Conservation (phyloP, 257 asterid genomes). For the Linderniella brevidens region DNA sequence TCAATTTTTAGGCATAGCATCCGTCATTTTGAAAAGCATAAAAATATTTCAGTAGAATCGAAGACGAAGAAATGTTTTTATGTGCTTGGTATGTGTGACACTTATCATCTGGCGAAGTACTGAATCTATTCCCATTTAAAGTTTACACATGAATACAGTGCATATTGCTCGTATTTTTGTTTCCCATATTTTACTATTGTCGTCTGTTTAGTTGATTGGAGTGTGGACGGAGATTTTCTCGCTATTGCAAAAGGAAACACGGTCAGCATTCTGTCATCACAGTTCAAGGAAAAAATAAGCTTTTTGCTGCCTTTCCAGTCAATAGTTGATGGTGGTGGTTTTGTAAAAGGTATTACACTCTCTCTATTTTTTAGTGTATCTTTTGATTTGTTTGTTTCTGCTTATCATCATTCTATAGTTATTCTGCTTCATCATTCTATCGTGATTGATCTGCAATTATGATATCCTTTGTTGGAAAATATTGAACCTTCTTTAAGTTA, state of each 20-base stretch:
- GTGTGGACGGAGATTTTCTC: constrained; percentile 40
- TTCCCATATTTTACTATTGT: constrained; percentile 4
- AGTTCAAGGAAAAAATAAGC: constrained; percentile 41
- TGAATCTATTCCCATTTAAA: too few species aligned
- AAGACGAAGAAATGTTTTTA: too few species aligned
- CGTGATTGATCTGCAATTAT: too few species aligned
- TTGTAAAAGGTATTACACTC: constrained; percentile 25
- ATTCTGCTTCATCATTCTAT: neutral
- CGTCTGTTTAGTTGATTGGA: constrained; percentile 73
- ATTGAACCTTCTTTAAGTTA: too few species aligned
- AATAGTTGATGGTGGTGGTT: constrained; percentile 40
- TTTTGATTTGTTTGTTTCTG: constrained; percentile 6
- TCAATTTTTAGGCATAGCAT: too few species aligned
- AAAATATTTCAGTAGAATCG: too few species aligned
- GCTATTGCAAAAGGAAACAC: constrained; percentile 56
- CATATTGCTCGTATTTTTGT: too few species aligned
- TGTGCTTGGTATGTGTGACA: too few species aligned
- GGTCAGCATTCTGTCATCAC: constrained; percentile 43
- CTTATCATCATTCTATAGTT: constrained; percentile 1
- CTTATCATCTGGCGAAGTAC: too few species aligned
- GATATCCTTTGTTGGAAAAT: too few species aligned
- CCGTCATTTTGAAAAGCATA: too few species aligned
- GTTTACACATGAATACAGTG: too few species aligned
- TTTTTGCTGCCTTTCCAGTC: constrained; percentile 36
- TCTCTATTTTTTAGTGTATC: constrained; percentile 6